Evolutionary conservation across 1,139 yeast species (phyloP).

Genomic region (Fermentozyma sake): DNA sequence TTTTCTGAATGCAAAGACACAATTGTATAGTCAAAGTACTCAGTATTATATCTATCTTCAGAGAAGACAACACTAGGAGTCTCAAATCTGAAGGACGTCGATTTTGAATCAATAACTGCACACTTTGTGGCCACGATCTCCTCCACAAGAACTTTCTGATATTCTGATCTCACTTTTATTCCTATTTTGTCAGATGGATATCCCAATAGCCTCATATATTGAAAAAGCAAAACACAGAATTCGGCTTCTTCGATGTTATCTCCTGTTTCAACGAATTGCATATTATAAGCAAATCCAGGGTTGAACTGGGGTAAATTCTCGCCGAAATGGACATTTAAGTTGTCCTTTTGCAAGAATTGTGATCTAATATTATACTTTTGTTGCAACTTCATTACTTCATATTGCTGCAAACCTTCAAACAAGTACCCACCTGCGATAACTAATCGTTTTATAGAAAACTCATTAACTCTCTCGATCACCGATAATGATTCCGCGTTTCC

Average conservation of each 20-base stretch:
- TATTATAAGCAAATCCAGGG: conserved; percentile 35
- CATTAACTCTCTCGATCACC: conserved; percentile 3
- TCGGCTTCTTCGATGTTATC: conserved; percentile 50
- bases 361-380: conserved; percentile 4
- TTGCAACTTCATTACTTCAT: too few relatives aligned
- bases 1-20: conserved; percentile 8
- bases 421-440: too few relatives aligned
- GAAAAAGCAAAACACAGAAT: conserved; percentile 42
- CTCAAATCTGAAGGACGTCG: conserved; percentile 6
- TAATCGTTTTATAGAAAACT: too few relatives aligned
- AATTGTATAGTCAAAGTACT: conserved; percentile 11
- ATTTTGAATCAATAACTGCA: conserved; percentile 1
- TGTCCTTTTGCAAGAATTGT: conserved; percentile 2
- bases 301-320: conserved; percentile 19
- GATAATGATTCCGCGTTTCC: conserved; percentile 5
- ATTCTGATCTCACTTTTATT: conserved; percentile 37
- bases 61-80: conserved; percentile 9
- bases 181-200: conserved; percentile 37
- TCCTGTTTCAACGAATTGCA: conserved; percentile 36
- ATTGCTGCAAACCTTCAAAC: too few relatives aligned
- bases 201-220: conserved; percentile 44
- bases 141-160: conserved; percentile 27
- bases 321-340: not conserved
- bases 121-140: conserved; percentile 15
- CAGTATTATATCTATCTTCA: conserved; percentile 3